Percentiles rank a stretch among this genome's conserved stretches.
These are phyloP conservation scores for Penicillium paneum DNA, from an alignment of 2,329 filamentous ascomycete species.

Conservation along the genomic window DNA sequence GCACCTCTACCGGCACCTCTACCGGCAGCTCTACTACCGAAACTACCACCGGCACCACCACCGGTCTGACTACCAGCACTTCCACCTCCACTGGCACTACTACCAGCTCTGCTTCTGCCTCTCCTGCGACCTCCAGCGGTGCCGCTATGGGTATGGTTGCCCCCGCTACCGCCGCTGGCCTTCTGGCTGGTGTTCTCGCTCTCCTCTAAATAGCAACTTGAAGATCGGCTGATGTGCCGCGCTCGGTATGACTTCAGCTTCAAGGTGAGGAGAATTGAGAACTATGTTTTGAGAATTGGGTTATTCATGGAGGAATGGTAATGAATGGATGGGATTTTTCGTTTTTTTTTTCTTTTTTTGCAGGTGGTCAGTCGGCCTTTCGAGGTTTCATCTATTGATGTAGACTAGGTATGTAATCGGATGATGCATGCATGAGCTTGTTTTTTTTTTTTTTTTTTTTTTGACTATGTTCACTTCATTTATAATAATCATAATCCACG, in stretches of 20 bases:
- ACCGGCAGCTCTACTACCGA: too few species aligned
- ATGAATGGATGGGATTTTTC: constrained; percentile 1
- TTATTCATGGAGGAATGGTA: neutral
- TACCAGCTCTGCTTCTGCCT: constrained; percentile 5
- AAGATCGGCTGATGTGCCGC: neutral
- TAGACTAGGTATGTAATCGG: neutral
- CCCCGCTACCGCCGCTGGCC: constrained; percentile 16
- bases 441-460: neutral
- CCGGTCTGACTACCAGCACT: constrained; percentile 5
- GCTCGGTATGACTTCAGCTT: neutral
- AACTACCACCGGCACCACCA: constrained; percentile 6
- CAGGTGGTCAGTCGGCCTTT: neutral
- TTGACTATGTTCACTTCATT: neutral
- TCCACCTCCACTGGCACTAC: constrained; percentile 5
- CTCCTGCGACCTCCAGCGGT: constrained; percentile 10
- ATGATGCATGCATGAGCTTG: constrained; percentile 1
- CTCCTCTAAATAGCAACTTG: constrained; percentile 12
- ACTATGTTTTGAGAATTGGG: neutral
- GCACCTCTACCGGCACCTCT: too few species aligned
- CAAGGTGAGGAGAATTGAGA: neutral
- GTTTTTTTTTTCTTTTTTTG: neutral
- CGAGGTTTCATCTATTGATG: constrained; percentile 1
- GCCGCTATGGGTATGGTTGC: constrained; percentile 16
- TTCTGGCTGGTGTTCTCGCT: constrained; percentile 23
- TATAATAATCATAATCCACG: too few species aligned